A percentile compares a stretch with the other conserved stretches of the same genome.
Conservation (phyloP, 352 stramenopile genomes). For the Globisporangium orthogonon region DNA sequence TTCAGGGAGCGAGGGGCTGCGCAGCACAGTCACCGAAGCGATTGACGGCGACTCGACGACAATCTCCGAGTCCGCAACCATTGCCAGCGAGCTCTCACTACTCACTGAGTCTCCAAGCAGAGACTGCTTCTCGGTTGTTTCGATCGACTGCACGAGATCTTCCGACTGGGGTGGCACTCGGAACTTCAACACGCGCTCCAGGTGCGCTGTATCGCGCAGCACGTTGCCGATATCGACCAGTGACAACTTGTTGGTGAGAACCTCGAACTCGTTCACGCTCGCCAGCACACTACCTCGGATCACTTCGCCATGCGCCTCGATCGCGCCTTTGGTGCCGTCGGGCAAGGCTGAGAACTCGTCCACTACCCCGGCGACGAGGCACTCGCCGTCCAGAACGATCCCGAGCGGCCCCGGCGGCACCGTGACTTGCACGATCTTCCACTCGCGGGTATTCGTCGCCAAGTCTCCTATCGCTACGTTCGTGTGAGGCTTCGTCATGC, state of each 20-base stretch:
- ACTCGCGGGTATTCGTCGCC: conserved; percentile 2
- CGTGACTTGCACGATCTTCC: conserved; percentile 34
- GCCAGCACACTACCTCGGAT: conserved; percentile 40
- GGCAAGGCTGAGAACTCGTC: conserved; percentile 41
- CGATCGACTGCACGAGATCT: background rate
- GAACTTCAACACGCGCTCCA: conserved; percentile 35
- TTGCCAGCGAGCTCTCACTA: background rate
- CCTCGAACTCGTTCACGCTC: conserved; percentile 53
- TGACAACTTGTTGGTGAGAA: conserved; percentile 25
- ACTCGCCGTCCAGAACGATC: conserved; percentile 50
- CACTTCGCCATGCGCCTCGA: conserved; percentile 44
- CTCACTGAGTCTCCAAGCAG: conserved; percentile 1
- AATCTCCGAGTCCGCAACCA: background rate
- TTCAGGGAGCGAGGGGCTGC: conserved; percentile 9
- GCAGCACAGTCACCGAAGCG: background rate
- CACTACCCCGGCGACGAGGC: conserved; percentile 32
- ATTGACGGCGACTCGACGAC: background rate
- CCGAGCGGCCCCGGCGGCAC: conserved; percentile 46
- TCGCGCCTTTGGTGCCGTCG: conserved; percentile 23
- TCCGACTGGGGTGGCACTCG: conserved; percentile 21
- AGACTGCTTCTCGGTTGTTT: conserved; percentile 1
- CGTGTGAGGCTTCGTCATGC: background rate
- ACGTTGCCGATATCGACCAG: conserved; percentile 39
- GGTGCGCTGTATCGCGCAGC: conserved; percentile 39
- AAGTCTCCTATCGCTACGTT: background rate